Base-by-base conservation (phyloP, 257 asterid genomes). In the Thymus quinquecostatus region DNA sequence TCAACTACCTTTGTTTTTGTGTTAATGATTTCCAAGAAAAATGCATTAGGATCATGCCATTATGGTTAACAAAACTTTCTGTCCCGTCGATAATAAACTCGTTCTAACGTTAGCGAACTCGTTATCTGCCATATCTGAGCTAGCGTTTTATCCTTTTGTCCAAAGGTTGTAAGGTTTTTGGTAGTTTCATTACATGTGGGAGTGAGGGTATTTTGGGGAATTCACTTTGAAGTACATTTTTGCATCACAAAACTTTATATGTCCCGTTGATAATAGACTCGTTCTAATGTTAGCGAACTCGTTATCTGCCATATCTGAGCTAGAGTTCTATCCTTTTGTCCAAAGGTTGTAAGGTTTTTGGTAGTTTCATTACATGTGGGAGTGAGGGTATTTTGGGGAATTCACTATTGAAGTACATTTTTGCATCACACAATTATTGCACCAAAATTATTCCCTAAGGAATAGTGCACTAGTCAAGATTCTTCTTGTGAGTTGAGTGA, bases 141-240 rank as follows among this genome's bases (percentile, higher is more conserved):
- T 70, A 13, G 28, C 5, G 30, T 5, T n/a, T 2, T 10, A 40
- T 9, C 28, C 2, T 41, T 10, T 56, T 53, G 8, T 7, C 12
- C 28, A 53, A 53, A 53, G 59, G 32, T 8, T 54, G 49, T 40
- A 5, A 68, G 12, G 7, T 28, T n/a, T 21, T 68, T 5, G 49
- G 58, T 58, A 3, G 3, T 36, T 36, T 36, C 5, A 14, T 50
- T 57, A 44, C 51, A 60, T 60, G 47, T 55, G n/a, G 21, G 44
- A 71, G 53, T 9, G 44, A 71, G 72, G 80, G 64, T 48, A 67
- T 0, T 75, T 71, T 78, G 56, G 79, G 51, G 74, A 38, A 78
- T 71, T 33, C 34, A 58, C 45, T 5, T 66, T 10, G 13, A 30
- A 60, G 44, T 40, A 58, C 78, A 21, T 21, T 68, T 50, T 64